These are phyloP conservation scores for Moesziomyces parantarcticus DNA, from an alignment of 1,284 basidiomycete genomes.

Conservation along the genomic window DNA sequence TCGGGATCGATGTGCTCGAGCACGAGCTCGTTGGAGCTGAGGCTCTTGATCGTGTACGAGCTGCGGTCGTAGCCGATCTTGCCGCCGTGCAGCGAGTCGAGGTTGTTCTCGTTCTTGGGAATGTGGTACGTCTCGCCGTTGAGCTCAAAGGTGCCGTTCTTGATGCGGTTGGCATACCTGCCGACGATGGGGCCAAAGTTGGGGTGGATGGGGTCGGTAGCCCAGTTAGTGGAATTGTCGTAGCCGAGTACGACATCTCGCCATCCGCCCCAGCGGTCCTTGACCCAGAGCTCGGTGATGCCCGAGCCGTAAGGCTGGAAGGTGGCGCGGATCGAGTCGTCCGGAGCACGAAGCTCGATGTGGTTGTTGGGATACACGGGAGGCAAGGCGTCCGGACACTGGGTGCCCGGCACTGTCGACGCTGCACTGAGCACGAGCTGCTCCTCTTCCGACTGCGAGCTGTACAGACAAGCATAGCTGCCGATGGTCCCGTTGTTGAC, in stretches of 20 bases:
- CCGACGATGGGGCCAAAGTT: constrained; percentile 63
- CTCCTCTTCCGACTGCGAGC: constrained; percentile 29
- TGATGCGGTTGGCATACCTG: constrained; percentile 63
- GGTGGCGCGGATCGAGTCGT: constrained; percentile 58
- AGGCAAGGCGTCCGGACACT: constrained; percentile 35
- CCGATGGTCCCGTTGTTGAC: constrained; percentile 61
- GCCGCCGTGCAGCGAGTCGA: constrained; percentile 63
- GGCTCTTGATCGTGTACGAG: constrained; percentile 41
- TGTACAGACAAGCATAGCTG: constrained; percentile 42
- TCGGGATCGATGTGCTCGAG: constrained; percentile 55
- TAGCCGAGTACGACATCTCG: constrained; percentile 58
- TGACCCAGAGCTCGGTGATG: constrained; percentile 61
- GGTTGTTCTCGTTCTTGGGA: constrained; percentile 48
- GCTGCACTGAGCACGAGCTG: constrained; percentile 33
- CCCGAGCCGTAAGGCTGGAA: constrained; percentile 58
- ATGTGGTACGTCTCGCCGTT: constrained; percentile 49
- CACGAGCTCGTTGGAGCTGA: constrained; percentile 40
- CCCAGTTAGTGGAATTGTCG: constrained; percentile 65
- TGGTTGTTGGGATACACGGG: constrained; percentile 57
- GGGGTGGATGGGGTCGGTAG: constrained; percentile 57
- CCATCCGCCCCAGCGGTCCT: constrained; percentile 53
- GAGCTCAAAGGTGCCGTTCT: constrained; percentile 61
- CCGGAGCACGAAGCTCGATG: constrained; percentile 53
- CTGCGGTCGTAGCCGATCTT: constrained; percentile 58
- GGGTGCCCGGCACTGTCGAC: constrained; percentile 32